Conservation (phyloP, 805 yeast species). For the Clavispora asparagi region DNA sequence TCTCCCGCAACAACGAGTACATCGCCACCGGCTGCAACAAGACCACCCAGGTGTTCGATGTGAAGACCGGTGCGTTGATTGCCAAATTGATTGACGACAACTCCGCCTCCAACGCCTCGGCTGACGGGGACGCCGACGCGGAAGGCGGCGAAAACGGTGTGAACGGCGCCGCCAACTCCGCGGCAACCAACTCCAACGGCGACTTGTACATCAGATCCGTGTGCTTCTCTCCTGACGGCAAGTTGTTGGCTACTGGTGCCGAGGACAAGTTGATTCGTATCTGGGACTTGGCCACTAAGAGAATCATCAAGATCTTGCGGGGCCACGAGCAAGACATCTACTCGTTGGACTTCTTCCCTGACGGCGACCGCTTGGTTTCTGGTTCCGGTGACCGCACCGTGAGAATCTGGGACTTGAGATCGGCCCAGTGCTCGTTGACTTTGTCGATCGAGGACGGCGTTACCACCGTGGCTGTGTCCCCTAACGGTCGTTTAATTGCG, state of each 20-base stretch:
- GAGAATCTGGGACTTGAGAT: constrained; percentile 89
- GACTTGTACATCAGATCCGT: constrained; percentile 93
- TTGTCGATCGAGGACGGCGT: constrained; percentile 95
- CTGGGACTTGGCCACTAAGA: constrained; percentile 86
- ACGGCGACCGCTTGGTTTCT: constrained; percentile 86
- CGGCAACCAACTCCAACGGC: constrained; percentile 54
- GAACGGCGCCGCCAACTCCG: constrained; percentile 23
- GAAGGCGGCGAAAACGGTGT: constrained; percentile 33
- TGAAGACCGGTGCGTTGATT: constrained; percentile 82
- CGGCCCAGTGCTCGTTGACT: constrained; percentile 85
- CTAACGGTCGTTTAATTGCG: constrained; percentile 89
- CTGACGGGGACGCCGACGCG: constrained; percentile 10
- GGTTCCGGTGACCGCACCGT: constrained; percentile 98
- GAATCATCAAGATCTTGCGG: constrained; percentile 77
- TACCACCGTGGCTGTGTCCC: constrained; percentile 95
- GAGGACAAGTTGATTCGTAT: constrained; percentile 88
- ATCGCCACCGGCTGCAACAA: constrained; percentile 97
- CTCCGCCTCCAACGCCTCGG: constrained; percentile 19
- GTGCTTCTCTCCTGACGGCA: constrained; percentile 92
- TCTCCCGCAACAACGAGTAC: constrained; percentile 84
- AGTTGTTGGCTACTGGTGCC: constrained; percentile 90
- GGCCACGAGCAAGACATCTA: constrained; percentile 99
- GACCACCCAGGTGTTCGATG: constrained; percentile 90
- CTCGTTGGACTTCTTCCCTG: constrained; percentile 90
- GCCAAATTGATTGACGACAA: constrained; percentile 82